Percentiles rank a stretch among this genome's conserved stretches.
Conservation (phyloP, 192 early-diverging fungal genomes). For the Spizellomyces sp. region DNA sequence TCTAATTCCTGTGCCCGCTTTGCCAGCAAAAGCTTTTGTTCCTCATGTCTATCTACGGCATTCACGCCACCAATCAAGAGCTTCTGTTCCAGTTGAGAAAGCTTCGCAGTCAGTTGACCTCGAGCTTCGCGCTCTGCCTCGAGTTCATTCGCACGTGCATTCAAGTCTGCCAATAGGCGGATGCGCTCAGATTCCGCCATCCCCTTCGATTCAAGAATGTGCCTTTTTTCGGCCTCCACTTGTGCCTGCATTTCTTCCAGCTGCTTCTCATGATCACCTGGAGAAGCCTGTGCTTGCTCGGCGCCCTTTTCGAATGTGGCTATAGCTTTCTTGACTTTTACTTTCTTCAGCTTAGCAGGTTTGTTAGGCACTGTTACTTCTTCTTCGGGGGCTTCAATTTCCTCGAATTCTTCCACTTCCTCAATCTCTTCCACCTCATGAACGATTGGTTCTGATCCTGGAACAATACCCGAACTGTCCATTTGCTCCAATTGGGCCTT, state of each 20-base stretch:
- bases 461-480: constrained; percentile 17
- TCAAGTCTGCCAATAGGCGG: constrained; percentile 49
- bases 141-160: constrained; percentile 52
- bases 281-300: constrained; percentile 9
- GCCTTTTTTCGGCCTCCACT: constrained; percentile 57
- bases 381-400: constrained; percentile 38
- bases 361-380: constrained; percentile 15
- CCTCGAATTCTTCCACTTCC: constrained; percentile 58
- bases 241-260: constrained; percentile 23
- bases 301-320: neutral
- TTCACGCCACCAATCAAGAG: constrained; percentile 64
- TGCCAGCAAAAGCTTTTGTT: constrained; percentile 51
- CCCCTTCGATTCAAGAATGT: constrained; percentile 55
- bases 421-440: constrained; percentile 56
- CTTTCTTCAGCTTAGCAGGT: neutral
- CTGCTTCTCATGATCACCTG: constrained; percentile 20
- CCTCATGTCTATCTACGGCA: constrained; percentile 49
- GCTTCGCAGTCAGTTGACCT: constrained; percentile 49
- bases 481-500: constrained; percentile 55
- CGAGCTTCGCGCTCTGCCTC: constrained; percentile 54
- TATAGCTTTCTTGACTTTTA: constrained; percentile 7
- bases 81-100: constrained; percentile 61
- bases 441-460: constrained; percentile 43
- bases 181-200: constrained; percentile 60
- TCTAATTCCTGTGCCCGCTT: constrained; percentile 53